Percentiles rank a stretch among this genome's conserved stretches.
These are phyloP conservation scores for Dichotomocladium elegans DNA, from an alignment of 371 early-diverging fungal species.

Conservation along the genomic window DNA sequence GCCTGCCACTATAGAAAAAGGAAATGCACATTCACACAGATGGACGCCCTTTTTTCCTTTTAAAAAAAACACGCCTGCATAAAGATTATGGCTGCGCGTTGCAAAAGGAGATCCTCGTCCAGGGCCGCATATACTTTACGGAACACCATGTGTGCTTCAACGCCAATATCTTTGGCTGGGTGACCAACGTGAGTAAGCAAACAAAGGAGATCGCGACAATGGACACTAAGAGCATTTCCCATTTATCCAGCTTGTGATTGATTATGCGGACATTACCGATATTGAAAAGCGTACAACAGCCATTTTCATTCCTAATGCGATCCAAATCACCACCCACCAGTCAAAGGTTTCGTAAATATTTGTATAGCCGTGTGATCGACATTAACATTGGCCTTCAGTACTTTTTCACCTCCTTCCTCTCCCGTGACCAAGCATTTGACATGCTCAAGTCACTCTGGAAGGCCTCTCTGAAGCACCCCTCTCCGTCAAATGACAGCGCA, in stretches of 20 bases:
- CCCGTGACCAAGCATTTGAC: constrained; percentile 74
- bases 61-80: too few relatives aligned
- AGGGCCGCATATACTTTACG: constrained; percentile 88
- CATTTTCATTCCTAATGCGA: constrained; percentile 84
- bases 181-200: constrained; percentile 79
- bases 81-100: constrained; percentile 88
- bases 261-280: constrained; percentile 73
- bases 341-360: constrained; percentile 39
- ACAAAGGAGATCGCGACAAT: background rate
- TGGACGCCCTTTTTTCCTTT: background rate
- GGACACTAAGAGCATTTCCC: background rate
- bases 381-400: constrained; percentile 51
- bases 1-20: too few relatives aligned
- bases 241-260: constrained; percentile 64
- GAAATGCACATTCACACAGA: background rate
- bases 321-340: constrained; percentile 71
- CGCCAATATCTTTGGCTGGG: constrained; percentile 95
- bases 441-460: constrained; percentile 67
- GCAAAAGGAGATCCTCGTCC: constrained; percentile 89
- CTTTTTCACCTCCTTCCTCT: constrained; percentile 77
- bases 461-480: background rate
- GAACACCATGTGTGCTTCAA: constrained; percentile 89
- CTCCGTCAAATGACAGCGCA: constrained; percentile 4
- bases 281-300: constrained; percentile 82
- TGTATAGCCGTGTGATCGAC: background rate